phyloP scores from a whole-genome alignment of 2,329 filamentous ascomycete species.

The Magnaporthiopsis incrustans region DNA sequence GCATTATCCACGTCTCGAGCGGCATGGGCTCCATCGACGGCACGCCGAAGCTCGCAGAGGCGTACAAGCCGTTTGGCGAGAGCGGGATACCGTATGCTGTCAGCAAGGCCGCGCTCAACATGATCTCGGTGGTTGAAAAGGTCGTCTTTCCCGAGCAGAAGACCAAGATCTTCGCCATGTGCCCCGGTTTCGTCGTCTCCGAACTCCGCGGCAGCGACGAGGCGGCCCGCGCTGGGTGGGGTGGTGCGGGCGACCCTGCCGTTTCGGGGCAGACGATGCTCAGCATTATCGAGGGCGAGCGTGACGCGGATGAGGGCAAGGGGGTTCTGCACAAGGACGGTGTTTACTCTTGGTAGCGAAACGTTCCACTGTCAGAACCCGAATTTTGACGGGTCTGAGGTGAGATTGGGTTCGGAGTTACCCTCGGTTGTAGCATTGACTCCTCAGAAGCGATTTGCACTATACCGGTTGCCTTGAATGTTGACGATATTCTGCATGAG shows the following conservation, averaged over 20 bases:
- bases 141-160: neutral
- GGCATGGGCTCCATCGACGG: neutral
- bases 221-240: neutral
- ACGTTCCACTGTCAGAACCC: neutral
- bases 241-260: constrained; percentile 1
- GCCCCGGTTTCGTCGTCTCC: constrained; percentile 3
- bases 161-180: constrained; percentile 1
- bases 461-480: too few relatives aligned
- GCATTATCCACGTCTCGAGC: constrained; percentile 18
- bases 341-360: neutral
- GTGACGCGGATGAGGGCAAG: constrained; percentile 1
- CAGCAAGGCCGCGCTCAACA: constrained; percentile 22
- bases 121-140: constrained; percentile 12
- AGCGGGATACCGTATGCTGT: constrained; percentile 13
- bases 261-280: constrained; percentile 3
- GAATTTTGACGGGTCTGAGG: too few relatives aligned
- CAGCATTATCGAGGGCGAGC: constrained; percentile 2
- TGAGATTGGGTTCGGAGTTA: neutral
- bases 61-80: constrained; percentile 5
- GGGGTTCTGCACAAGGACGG: constrained; percentile 5
- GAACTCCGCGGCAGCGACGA: neutral
- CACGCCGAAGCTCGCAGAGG: fast-evolving
- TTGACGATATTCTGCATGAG: too few relatives aligned
- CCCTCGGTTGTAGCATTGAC: neutral
- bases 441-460: neutral